A percentile compares a stretch with the other conserved stretches of the same genome.
phyloP scores from a whole-genome alignment of 768 basidiomycete genomes.

The Termitomyces sp. region DNA sequence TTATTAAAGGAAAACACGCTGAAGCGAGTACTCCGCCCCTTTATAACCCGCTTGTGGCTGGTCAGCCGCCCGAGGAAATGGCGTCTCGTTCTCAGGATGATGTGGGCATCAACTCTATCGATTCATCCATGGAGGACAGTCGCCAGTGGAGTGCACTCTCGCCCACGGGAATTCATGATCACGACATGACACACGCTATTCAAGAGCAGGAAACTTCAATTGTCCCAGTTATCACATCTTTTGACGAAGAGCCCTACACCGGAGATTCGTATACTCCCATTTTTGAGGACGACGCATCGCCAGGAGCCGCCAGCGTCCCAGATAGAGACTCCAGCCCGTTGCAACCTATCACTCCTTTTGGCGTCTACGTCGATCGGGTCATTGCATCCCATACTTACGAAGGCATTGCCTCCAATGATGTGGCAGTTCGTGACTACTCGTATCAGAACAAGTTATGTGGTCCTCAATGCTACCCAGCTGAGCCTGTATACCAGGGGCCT shows the following conservation, averaged over 20 bases:
- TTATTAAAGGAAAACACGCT: slow-evolving; percentile 83
- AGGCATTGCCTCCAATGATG: slow-evolving; percentile 3
- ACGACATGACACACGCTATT: slow-evolving; percentile 22
- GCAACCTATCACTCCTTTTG: slow-evolving; percentile 73
- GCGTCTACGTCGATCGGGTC: slow-evolving; percentile 68
- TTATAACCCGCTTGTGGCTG: slow-evolving; percentile 22
- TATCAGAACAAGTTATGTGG: slow-evolving; percentile 13
- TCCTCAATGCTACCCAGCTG: slow-evolving; percentile 14
- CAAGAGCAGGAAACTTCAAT: slow-evolving; percentile 14
- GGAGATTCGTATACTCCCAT: slow-evolving; percentile 55
- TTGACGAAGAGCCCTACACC: slow-evolving; percentile 26
- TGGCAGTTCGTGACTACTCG: slow-evolving; percentile 4
- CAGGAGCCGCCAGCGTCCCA: slow-evolving; percentile 41
- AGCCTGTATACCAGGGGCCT: slow-evolving; percentile 19
- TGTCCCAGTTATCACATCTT: slow-evolving; percentile 15
- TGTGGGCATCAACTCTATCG: slow-evolving; percentile 39
- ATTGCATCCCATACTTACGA: slow-evolving; percentile 35
- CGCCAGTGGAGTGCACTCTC: slow-evolving; percentile 30
- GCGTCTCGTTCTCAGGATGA: slow-evolving; percentile 20
- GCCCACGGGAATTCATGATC: slow-evolving; percentile 17
- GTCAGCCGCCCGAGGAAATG: slow-evolving; percentile 14
- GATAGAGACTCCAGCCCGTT: slow-evolving; percentile 63
- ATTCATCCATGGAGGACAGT: slow-evolving; percentile 26
- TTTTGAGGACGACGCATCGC: slow-evolving; percentile 56
- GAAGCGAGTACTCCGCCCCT: slow-evolving; percentile 83